These are phyloP conservation scores for Phytopythium chamaehyphon DNA, from an alignment of 352 stramenopile genomes.

Conservation along the genomic window DNA sequence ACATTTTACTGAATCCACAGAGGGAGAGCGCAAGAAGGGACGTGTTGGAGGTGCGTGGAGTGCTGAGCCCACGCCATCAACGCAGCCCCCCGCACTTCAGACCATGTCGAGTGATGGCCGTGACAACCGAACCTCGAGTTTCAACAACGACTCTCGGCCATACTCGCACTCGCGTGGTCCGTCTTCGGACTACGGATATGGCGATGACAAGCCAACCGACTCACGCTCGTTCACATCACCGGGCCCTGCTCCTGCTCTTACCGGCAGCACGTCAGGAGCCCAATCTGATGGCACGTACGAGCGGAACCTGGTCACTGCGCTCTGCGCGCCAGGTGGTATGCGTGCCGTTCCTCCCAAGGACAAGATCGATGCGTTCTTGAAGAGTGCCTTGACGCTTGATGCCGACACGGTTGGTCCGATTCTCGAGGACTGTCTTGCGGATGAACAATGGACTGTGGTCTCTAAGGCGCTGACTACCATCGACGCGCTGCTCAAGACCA, in stretches of 20 bases:
- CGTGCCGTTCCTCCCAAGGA: constrained; percentile 93
- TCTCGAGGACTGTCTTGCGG: constrained; percentile 91
- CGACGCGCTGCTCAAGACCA: constrained; percentile 76
- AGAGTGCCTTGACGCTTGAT: constrained; percentile 89
- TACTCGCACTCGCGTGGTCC: constrained; percentile 38
- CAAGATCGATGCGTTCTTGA: constrained; percentile 91
- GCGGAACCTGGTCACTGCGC: constrained; percentile 88
- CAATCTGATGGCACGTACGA: constrained; percentile 90
- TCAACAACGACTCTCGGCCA: constrained; percentile 23
- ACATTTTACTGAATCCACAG: constrained; percentile 12
- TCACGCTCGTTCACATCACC: constrained; percentile 19
- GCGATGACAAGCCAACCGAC: constrained; percentile 24
- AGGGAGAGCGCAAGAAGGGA: constrained; percentile 83
- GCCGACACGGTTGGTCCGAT: constrained; percentile 92
- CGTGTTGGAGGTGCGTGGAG: constrained; percentile 72
- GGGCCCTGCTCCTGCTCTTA: constrained; percentile 20
- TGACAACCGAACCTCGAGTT: constrained; percentile 47
- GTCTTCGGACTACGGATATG: constrained; percentile 52
- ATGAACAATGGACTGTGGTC: constrained; percentile 86
- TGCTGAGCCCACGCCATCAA: constrained; percentile 20
- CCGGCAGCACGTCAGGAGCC: constrained; percentile 64
- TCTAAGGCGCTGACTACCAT: constrained; percentile 95
- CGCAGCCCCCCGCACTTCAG: constrained; percentile 14
- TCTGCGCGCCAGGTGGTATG: constrained; percentile 93
- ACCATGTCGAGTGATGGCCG: constrained; percentile 22